These are phyloP conservation scores for Thalia dealbata DNA, from an alignment of 176 grass and related monocot genomes.

Conservation along the genomic window DNA sequence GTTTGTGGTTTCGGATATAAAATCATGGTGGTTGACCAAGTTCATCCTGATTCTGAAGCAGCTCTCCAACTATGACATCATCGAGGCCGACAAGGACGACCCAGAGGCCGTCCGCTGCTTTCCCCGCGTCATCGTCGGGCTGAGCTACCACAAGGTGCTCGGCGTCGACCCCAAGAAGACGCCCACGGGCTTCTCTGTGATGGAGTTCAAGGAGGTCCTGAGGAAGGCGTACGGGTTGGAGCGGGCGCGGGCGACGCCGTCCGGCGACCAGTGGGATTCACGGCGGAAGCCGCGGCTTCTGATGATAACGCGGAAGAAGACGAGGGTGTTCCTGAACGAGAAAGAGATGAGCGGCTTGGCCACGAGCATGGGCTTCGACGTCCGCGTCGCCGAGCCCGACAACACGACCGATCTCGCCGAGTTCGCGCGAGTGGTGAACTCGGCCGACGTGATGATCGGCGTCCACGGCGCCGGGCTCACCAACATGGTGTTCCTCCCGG, in stretches of 20 bases:
- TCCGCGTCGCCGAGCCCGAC: conserved; percentile 56
- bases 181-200: conserved; percentile 11
- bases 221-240: conserved; percentile 54
- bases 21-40: conserved; percentile 73
- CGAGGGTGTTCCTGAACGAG: conserved; percentile 54
- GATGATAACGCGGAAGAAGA: conserved; percentile 38
- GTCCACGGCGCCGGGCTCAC: conserved; percentile 86
- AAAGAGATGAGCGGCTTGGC: conserved; percentile 55
- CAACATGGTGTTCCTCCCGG: conserved; percentile 88
- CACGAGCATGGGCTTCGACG: conserved; percentile 54
- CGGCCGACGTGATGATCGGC: conserved; percentile 86
- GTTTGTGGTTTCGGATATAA: conserved; percentile 44
- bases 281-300: conserved; percentile 34
- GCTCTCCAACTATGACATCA: conserved; percentile 56
- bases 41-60: conserved; percentile 56
- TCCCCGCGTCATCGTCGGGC: conserved; percentile 34
- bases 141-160: conserved; percentile 56
- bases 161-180: conserved; percentile 40
- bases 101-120: conserved; percentile 51
- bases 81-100: conserved; percentile 58
- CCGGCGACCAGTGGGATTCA: conserved; percentile 54
- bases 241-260: conserved; percentile 34
- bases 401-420: conserved; percentile 49
- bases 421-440: conserved; percentile 84
- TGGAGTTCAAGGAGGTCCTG: conserved; percentile 50